Conservation (phyloP, 352 stramenopile species). For the Pythium chondricola region DNA sequence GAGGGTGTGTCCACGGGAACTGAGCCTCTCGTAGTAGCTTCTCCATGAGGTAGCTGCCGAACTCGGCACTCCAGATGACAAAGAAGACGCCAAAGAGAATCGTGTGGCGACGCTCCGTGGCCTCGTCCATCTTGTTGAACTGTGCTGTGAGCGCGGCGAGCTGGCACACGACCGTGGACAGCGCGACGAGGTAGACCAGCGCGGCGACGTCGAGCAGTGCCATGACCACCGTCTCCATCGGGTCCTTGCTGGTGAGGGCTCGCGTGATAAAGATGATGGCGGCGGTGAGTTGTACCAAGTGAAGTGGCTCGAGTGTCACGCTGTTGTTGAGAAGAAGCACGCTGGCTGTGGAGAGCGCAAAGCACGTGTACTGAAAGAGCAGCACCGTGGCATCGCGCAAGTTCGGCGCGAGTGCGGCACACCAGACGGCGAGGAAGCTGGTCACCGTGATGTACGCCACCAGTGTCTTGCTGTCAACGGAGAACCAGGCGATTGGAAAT, state of each 20-base stretch:
- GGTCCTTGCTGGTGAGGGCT: constrained; percentile 50
- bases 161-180: constrained; percentile 39
- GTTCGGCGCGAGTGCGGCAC: constrained; percentile 36
- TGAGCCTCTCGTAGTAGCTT: constrained; percentile 36
- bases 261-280: constrained; percentile 39
- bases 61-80: constrained; percentile 47
- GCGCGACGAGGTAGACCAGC: constrained; percentile 40
- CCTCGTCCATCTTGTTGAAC: constrained; percentile 18
- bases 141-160: constrained; percentile 31
- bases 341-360: constrained; percentile 43
- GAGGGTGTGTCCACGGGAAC: constrained; percentile 50
- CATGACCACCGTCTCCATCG: constrained; percentile 53
- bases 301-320: constrained; percentile 44
- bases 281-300: constrained; percentile 33
- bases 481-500: constrained; percentile 6
- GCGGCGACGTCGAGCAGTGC: constrained; percentile 45
- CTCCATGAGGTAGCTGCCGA: constrained; percentile 46
- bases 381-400: constrained; percentile 36
- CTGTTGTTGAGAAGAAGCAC: constrained; percentile 23
- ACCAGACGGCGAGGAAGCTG: constrained; percentile 31
- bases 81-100: constrained; percentile 45
- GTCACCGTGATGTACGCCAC: constrained; percentile 37
- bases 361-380: constrained; percentile 42
- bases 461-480: constrained; percentile 10
- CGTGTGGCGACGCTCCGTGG: background rate